phyloP scores from a whole-genome alignment of 768 basidiomycete species.

The Macrolepiota dolichaula region DNA sequence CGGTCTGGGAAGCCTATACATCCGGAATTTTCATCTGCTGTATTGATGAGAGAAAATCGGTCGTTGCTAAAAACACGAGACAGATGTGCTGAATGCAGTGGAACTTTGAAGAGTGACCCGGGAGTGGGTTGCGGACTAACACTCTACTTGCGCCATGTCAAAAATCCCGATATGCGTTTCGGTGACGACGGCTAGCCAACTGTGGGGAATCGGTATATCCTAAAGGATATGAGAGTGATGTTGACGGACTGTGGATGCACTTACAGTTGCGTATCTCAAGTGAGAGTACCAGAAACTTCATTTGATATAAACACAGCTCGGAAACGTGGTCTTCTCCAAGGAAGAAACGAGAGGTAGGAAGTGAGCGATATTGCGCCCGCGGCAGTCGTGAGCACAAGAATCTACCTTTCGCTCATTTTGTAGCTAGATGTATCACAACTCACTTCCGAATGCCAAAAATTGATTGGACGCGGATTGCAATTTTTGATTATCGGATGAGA shows the following conservation, averaged over 20 bases:
- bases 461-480: constrained; percentile 38
- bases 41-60: background rate
- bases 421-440: no score
- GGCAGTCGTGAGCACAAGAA: no score
- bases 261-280: constrained; percentile 26
- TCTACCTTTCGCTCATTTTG: no score
- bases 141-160: background rate
- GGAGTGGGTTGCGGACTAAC: background rate
- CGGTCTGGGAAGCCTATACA: no score
- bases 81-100: background rate
- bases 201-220: background rate
- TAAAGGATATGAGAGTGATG: background rate
- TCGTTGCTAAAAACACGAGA: background rate
- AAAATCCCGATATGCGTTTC: background rate
- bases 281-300: no score
- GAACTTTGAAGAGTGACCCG: background rate
- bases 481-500: constrained; percentile 38
- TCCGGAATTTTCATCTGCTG: no score
- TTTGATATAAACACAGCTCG: no score
- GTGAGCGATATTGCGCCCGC: no score
- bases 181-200: background rate
- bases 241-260: background rate
- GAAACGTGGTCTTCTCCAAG: no score
- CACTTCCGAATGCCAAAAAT: no score
- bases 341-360: no score